Conservation (phyloP, 352 stramenopile genomes). For the Phytophthora colocasiae region DNA sequence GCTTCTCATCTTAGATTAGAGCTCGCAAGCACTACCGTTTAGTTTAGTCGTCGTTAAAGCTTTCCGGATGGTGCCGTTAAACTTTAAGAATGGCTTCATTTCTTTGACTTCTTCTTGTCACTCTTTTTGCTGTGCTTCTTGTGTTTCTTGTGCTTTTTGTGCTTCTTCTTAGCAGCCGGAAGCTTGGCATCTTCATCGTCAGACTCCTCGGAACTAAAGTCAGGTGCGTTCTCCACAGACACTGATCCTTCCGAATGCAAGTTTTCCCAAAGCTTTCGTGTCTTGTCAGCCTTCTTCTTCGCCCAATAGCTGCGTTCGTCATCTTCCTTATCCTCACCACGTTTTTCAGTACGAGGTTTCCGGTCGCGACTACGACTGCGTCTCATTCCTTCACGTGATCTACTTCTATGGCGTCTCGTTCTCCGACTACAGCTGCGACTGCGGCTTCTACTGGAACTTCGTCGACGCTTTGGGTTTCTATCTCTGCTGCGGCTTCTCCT, state of each 20-base stretch:
- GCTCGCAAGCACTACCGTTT: conserved; percentile 32
- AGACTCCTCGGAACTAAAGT: conserved; percentile 52
- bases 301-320: conserved; percentile 66
- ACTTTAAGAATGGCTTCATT: conserved; percentile 30
- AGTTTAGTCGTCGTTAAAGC: conserved; percentile 13
- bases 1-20: conserved; percentile 32
- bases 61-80: neutral
- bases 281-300: conserved; percentile 64
- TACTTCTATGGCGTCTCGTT: neutral
- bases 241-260: conserved; percentile 47
- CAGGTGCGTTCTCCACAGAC: conserved; percentile 57
- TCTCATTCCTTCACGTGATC: conserved; percentile 7
- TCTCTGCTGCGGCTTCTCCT: conserved; percentile 32
- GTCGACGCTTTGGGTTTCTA: conserved; percentile 7
- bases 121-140: conserved; percentile 41
- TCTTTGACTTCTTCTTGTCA: conserved; percentile 21
- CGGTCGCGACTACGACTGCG: conserved; percentile 27
- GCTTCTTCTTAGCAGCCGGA: conserved; percentile 20
- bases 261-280: conserved; percentile 58
- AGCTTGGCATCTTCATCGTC: conserved; percentile 53
- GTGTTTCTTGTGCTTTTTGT: conserved; percentile 44
- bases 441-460: conserved; percentile 22
- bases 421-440: conserved; percentile 22
- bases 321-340: conserved; percentile 4
- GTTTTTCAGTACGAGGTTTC: neutral